A percentile compares a stretch with the other conserved stretches of the same genome.
Conservation (phyloP, 2,329 filamentous ascomycete species). For the Daldinia sp. region DNA sequence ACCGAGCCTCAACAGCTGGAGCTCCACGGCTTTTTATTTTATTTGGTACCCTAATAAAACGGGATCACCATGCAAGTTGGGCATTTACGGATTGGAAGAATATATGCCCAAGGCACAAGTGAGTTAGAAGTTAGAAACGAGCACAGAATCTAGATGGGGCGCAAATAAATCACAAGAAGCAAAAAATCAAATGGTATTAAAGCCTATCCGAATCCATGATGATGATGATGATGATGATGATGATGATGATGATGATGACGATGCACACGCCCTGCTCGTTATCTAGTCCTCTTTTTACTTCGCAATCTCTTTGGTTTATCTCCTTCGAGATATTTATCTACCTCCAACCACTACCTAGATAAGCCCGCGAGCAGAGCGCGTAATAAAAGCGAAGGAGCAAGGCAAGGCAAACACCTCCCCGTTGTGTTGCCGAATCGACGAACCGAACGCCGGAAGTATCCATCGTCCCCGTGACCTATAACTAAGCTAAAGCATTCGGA, state of each 20-base stretch:
- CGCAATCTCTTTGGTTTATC: neutral
- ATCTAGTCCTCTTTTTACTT: neutral
- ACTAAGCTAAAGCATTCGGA: neutral
- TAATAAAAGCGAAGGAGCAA: neutral
- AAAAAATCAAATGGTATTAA: conserved; percentile 12
- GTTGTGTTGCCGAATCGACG: neutral
- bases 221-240: no score
- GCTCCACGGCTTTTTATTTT: neutral
- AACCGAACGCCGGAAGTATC: neutral
- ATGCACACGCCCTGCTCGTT: neutral
- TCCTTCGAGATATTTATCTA: neutral
- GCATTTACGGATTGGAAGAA: no score
- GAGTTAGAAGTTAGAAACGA: no score
- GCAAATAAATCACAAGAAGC: neutral
- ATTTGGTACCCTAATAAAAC: neutral
- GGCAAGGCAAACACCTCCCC: neutral
- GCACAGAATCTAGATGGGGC: no score
- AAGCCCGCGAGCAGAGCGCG: neutral
- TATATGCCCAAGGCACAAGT: no score
- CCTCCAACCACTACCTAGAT: neutral
- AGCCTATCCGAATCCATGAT: conserved; percentile 4
- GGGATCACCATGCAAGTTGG: neutral
- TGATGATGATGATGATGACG: no score
- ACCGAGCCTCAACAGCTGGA: neutral
- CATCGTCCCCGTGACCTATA: neutral